Percentiles rank a stretch among this genome's conserved stretches.
Conservation (phyloP, 1,284 basidiomycete species). For the Acaromyces ingoldii region DNA sequence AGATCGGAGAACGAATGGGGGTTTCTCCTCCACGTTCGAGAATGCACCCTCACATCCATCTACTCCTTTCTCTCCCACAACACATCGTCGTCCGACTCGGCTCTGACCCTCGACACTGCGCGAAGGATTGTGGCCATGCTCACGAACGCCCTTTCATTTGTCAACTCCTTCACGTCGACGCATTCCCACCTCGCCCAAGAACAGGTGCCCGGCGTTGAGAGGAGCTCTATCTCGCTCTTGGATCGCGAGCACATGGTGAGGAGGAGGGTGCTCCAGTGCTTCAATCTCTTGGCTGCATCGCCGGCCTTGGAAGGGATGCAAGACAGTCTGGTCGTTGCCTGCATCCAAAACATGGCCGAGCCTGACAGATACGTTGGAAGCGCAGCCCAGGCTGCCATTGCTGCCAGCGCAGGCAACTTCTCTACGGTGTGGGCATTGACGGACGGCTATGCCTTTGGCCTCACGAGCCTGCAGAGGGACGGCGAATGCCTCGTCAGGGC, state of each 20-base stretch:
- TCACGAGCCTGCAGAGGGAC: conserved; percentile 64
- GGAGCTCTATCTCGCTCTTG: conserved; percentile 60
- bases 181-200: conserved; percentile 45
- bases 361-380: conserved; percentile 66
- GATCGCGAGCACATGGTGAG: conserved; percentile 78
- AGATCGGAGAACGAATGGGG: conserved; percentile 68
- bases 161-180: conserved; percentile 59
- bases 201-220: conserved; percentile 40
- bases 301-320: conserved; percentile 76
- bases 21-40: conserved; percentile 84
- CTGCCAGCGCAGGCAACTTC: conserved; percentile 77
- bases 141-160: conserved; percentile 83
- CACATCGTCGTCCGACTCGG: conserved; percentile 54
- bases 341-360: conserved; percentile 78
- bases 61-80: conserved; percentile 74
- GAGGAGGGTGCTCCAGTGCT: conserved; percentile 82
- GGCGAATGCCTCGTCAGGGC: conserved; percentile 20
- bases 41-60: conserved; percentile 82
- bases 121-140: conserved; percentile 79
- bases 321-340: conserved; percentile 72
- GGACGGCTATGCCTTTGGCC: conserved; percentile 88
- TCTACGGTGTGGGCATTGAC: conserved; percentile 76
- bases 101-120: conserved; percentile 86
- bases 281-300: conserved; percentile 71
- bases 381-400: conserved; percentile 85